Conservation (phyloP, 2,329 filamentous ascomycete genomes). For the Thielaviopsis punctulata region DNA sequence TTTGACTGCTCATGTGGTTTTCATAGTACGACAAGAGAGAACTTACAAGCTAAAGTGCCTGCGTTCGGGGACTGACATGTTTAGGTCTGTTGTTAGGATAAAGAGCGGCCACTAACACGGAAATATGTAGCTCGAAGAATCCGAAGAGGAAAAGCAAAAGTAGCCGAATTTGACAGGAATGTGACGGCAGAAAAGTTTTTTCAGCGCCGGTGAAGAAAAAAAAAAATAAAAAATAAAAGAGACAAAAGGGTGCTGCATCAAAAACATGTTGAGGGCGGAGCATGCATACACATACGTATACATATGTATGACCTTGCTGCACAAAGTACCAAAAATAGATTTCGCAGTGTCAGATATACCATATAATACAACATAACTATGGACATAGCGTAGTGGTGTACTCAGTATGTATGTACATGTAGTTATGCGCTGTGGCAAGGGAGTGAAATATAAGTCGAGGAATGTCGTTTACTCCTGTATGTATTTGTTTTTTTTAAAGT, state of each 20-base stretch:
- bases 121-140: background rate
- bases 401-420: no score
- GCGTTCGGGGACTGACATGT: background rate
- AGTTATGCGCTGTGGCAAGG: no score
- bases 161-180: background rate
- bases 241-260: background rate
- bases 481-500: no score
- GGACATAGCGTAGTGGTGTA: no score
- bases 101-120: background rate
- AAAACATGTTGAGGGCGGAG: background rate
- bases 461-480: no score
- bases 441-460: no score
- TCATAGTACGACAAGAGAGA: no score
- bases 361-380: no score
- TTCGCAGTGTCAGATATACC: background rate
- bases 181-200: background rate
- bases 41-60: no score
- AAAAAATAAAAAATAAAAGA: background rate
- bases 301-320: background rate
- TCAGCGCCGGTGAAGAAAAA: background rate
- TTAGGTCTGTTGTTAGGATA: background rate
- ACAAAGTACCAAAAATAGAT: slow-evolving; percentile 3
- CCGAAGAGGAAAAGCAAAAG: background rate
- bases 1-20: no score
- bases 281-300: no score